Evolutionary conservation across 192 early-diverging fungal species (phyloP).

Genomic region (Rhizoclosmatium sp.): DNA sequence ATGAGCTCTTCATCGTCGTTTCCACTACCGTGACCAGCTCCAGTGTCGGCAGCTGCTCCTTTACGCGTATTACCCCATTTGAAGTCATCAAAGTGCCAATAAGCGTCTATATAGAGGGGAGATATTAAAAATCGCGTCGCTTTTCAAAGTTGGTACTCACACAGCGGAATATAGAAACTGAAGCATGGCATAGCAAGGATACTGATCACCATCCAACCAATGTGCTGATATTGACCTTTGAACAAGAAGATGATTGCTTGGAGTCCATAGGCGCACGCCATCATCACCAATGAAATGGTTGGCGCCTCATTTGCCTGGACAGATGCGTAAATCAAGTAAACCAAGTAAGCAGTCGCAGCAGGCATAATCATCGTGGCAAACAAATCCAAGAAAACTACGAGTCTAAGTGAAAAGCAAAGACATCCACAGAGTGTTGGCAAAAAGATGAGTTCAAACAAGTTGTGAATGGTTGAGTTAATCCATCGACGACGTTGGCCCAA

Average conservation of each 20-base stretch:
- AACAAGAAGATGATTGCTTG: slow-evolving; percentile 89
- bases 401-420: slow-evolving; percentile 97
- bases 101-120: slow-evolving; percentile 70
- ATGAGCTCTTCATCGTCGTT: slow-evolving; percentile 57
- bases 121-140: background rate
- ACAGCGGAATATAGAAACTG: slow-evolving; percentile 66
- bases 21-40: slow-evolving; percentile 63
- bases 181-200: slow-evolving; percentile 91
- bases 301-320: slow-evolving; percentile 54
- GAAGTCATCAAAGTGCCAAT: slow-evolving; percentile 99
- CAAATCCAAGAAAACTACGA: slow-evolving; percentile 94
- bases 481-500: slow-evolving; percentile 96
- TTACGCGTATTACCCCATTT: slow-evolving; percentile 96
- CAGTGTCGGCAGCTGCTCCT: slow-evolving; percentile 84
- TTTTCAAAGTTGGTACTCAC: slow-evolving; percentile 2
- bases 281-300: slow-evolving; percentile 82
- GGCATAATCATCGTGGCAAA: slow-evolving; percentile 94
- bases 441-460: slow-evolving; percentile 92
- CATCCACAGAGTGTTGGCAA: slow-evolving; percentile 95
- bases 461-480: slow-evolving; percentile 99
- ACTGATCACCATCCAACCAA: slow-evolving; percentile 96
- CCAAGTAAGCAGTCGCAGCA: slow-evolving; percentile 83
- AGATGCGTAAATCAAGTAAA: slow-evolving; percentile 54
- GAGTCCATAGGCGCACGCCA: slow-evolving; percentile 88
- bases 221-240: slow-evolving; percentile 77